Percentiles rank a stretch among this genome's conserved stretches.
These are phyloP conservation scores for Ceratobasidium sp. DNA, from an alignment of 1,284 basidiomycete species.

Conservation along the genomic window DNA sequence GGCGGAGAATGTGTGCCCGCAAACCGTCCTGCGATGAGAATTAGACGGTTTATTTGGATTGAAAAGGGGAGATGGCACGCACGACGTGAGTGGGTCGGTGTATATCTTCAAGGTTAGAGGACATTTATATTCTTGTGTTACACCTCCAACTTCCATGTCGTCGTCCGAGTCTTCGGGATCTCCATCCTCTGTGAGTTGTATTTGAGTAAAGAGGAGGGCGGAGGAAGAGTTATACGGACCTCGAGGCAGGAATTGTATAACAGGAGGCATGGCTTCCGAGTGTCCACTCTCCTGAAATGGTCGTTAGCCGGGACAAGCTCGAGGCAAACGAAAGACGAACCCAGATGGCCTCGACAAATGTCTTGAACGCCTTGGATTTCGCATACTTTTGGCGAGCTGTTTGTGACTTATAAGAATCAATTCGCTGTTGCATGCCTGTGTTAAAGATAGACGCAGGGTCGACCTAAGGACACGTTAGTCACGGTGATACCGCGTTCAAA, in stretches of 20 bases:
- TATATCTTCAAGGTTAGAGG: constrained; percentile 77
- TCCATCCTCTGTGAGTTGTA: constrained; percentile 67
- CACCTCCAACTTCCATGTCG: constrained; percentile 84
- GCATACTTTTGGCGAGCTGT: constrained; percentile 82
- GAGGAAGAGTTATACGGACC: constrained; percentile 61
- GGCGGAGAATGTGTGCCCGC: constrained; percentile 79
- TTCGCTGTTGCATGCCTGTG: constrained; percentile 59
- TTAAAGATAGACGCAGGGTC: constrained; percentile 65
- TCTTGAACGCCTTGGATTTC: constrained; percentile 70
- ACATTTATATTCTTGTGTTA: constrained; percentile 84
- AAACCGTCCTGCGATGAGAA: constrained; percentile 63
- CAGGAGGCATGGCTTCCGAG: constrained; percentile 79
- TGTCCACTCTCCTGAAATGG: constrained; percentile 73
- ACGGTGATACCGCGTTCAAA: not conserved
- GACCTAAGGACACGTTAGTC: constrained; percentile 57
- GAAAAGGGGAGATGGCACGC: constrained; percentile 54
- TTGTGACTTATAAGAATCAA: constrained; percentile 67
- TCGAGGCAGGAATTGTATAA: constrained; percentile 77
- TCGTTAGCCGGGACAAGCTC: not conserved
- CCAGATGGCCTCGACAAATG: constrained; percentile 77
- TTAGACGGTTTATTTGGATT: constrained; percentile 28
- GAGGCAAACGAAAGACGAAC: constrained; percentile 61
- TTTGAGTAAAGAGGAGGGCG: constrained; percentile 25
- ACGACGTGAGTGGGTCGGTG: constrained; percentile 82
- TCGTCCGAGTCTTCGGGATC: constrained; percentile 81